Percentiles rank a stretch among this genome's conserved stretches.
These are phyloP conservation scores for Ambispora gerdemannii DNA, from an alignment of 192 early-diverging fungal species.

Conservation along the genomic window DNA sequence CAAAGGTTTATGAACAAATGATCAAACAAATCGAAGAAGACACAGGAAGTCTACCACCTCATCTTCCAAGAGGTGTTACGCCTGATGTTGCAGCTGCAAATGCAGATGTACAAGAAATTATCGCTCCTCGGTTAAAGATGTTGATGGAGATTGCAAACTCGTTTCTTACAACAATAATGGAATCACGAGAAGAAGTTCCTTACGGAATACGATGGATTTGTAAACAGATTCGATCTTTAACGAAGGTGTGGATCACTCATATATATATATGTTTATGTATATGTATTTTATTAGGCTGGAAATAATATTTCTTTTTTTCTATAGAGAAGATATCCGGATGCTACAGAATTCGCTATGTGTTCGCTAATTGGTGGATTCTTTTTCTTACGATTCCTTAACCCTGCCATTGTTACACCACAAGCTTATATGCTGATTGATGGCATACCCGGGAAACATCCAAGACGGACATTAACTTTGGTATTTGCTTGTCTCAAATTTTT, in stretches of 20 bases:
- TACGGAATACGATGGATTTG: constrained; percentile 99
- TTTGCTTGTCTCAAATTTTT: too few relatives aligned
- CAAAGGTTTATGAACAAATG: constrained; percentile 78
- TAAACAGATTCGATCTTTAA: constrained; percentile 92
- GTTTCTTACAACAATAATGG: constrained; percentile 85
- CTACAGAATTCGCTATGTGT: constrained; percentile 82
- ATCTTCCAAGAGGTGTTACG: constrained; percentile 75
- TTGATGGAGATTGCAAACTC: constrained; percentile 82
- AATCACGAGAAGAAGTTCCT: constrained; percentile 78
- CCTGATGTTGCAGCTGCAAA: constrained; percentile 79
- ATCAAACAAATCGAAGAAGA: constrained; percentile 69
- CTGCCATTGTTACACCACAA: constrained; percentile 95
- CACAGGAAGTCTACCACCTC: constrained; percentile 51
- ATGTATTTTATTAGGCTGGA: neutral
- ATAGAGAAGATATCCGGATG: constrained; percentile 84
- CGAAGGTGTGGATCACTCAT: constrained; percentile 52
- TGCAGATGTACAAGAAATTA: constrained; percentile 79
- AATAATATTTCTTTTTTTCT: constrained; percentile 10
- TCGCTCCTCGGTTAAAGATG: constrained; percentile 74
- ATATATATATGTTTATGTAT: constrained; percentile 4
- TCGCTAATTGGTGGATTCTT: constrained; percentile 98
- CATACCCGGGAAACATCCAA: constrained; percentile 72
- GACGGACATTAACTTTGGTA: constrained; percentile 85
- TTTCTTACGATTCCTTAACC: constrained; percentile 94
- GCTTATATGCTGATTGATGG: constrained; percentile 90